phyloP scores from a whole-genome alignment of 2,329 filamentous ascomycete species.

The Calcarisporium arbuscula region DNA sequence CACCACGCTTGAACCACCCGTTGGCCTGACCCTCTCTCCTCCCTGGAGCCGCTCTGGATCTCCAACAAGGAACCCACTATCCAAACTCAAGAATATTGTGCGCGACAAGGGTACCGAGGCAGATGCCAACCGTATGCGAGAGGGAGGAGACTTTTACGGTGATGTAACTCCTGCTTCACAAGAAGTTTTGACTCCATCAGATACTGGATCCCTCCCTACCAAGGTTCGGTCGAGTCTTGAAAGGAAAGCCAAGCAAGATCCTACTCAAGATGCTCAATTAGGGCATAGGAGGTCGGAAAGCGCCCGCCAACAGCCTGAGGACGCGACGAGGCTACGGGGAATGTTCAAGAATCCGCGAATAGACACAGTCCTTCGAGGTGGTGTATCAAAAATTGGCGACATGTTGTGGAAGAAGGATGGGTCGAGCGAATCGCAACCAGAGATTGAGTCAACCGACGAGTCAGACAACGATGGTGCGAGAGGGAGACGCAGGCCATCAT shows the following conservation, averaged over 20 bases:
- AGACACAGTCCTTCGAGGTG: constrained; percentile 60
- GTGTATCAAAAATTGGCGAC: constrained; percentile 51
- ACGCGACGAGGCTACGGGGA: constrained; percentile 40
- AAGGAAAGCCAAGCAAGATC: too few relatives aligned
- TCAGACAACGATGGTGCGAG: constrained; percentile 39
- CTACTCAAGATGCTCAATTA: too few relatives aligned
- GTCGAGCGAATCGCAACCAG: constrained; percentile 24
- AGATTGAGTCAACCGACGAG: constrained; percentile 39
- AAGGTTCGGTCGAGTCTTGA: too few relatives aligned
- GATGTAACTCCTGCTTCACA: too few relatives aligned
- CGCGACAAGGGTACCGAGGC: constrained; percentile 46
- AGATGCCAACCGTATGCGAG: too few relatives aligned
- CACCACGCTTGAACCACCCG: constrained; percentile 47
- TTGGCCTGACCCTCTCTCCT: constrained; percentile 58
- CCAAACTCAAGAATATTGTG: constrained; percentile 49
- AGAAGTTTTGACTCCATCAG: too few relatives aligned
- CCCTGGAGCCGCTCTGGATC: constrained; percentile 57
- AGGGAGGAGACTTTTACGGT: too few relatives aligned
- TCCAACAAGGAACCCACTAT: constrained; percentile 53
- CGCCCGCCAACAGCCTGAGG: constrained; percentile 32
- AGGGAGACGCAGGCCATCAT: constrained; percentile 31
- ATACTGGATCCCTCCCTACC: too few relatives aligned
- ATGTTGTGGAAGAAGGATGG: constrained; percentile 50
- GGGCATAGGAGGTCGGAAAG: constrained; percentile 43
- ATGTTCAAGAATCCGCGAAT: constrained; percentile 75